Evolutionary conservation across 2,329 filamentous ascomycete species (phyloP), one percentile per base, ranked within the genome.

Genomic region (Davidsoniella eucalypti): DNA sequence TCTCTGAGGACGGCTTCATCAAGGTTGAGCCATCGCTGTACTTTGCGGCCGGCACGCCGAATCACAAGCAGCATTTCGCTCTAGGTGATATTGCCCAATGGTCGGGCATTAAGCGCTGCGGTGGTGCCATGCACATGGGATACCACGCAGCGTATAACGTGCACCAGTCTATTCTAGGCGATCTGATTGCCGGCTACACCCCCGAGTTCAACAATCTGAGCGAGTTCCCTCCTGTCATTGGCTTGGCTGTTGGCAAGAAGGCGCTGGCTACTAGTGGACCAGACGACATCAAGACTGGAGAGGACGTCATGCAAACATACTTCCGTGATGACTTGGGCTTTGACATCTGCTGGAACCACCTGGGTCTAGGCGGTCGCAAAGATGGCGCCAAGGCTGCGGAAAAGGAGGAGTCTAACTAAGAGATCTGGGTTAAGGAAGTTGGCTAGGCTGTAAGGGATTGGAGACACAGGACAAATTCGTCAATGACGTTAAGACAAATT

Each of bases 61-160:
- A 85, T 55, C 63, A 73, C 10, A 64, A 67, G 0, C 63, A 64
- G 25, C 84, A 88, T 61, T 83, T 81, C 58, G 82, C 78, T 10
- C 69, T 76, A 21, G 84, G 84, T 14, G 84, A 90, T 59, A 67
- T 84, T 14, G 74, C 73, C 29, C 66, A 69, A 44, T 88, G 84
- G 84, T 74, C 80, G 0, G 84, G 83, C 41, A 87, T 90, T 66
- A 88, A 87, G 68, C 80, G 84, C 42, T 85, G 80, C 57, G 84
- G 84, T 21, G 75, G 70, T 14, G 84, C 84, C 33, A 84, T 88
- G 73, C 75, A 83, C 59, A 78, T 80, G 69, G 84, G 83, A 37
- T 75, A 79, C 58, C 69, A 73, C 54, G 74, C 75, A 2, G 82
- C 77, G 5, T 64, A 71, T 49, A 88, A 88, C 60, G 72, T 83